phyloP scores from a whole-genome alignment of 306 rosid species.

The Heteromeles arbutifolia region DNA sequence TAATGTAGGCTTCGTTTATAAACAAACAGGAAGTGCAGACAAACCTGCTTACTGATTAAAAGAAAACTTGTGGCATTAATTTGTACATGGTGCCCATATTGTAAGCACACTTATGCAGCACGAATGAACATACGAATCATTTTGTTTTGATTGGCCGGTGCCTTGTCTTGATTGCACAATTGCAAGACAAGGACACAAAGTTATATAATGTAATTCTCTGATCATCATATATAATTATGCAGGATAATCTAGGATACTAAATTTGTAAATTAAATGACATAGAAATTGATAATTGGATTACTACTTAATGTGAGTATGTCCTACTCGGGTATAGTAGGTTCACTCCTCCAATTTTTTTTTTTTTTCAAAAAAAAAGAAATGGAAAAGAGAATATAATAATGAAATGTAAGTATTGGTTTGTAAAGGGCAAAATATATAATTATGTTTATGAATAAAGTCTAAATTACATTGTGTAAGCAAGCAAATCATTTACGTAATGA shows the following conservation, averaged over 20 bases:
- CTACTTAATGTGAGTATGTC: too few species aligned
- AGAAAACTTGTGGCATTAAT: background rate
- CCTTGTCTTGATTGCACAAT: background rate
- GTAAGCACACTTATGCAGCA: background rate
- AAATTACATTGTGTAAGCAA: background rate
- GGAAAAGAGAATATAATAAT: background rate
- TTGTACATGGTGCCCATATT: background rate
- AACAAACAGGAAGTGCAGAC: background rate
- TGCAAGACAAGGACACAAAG: background rate
- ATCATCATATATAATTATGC: background rate
- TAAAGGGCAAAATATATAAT: background rate
- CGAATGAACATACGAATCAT: background rate
- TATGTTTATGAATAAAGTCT: background rate
- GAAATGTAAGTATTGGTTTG: background rate
- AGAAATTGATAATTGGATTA: too few species aligned
- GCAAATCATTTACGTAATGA: background rate
- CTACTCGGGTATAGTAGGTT: too few species aligned
- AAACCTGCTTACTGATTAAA: background rate
- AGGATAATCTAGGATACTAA: too few species aligned
- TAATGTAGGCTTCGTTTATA: background rate
- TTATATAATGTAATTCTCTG: background rate
- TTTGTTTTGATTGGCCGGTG: constrained; percentile 4
- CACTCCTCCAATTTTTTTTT: too few species aligned
- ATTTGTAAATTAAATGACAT: too few species aligned
- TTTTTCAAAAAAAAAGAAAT: too few species aligned